Conservation (phyloP, 352 stramenopile genomes). For the Phytophthora macrochlamydospora region DNA sequence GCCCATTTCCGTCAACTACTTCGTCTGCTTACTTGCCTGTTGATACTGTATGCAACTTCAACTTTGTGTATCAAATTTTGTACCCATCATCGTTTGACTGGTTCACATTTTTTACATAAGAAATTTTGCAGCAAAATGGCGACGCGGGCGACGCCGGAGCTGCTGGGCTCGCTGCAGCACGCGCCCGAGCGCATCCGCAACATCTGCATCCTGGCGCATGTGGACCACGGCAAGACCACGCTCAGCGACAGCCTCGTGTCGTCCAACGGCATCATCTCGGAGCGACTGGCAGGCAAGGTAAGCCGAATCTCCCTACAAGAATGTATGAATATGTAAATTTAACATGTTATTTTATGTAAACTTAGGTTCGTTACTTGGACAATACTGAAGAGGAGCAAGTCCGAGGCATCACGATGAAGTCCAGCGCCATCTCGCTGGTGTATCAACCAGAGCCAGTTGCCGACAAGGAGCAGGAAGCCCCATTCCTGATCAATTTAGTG, state of each 20-base stretch:
- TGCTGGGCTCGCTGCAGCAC: constrained; percentile 68
- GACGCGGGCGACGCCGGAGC: constrained; percentile 54
- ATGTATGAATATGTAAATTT: constrained; percentile 9
- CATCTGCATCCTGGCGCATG: constrained; percentile 96
- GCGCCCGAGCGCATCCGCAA: constrained; percentile 89
- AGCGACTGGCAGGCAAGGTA: constrained; percentile 94
- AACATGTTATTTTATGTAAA: constrained; percentile 3
- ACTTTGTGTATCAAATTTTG: too few species aligned
- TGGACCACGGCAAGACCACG: constrained; percentile 94
- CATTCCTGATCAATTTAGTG: constrained; percentile 95
- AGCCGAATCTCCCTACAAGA: neutral
- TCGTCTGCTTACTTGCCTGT: too few species aligned
- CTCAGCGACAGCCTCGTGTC: constrained; percentile 96
- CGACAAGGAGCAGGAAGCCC: constrained; percentile 33
- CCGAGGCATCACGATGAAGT: constrained; percentile 98
- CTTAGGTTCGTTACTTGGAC: constrained; percentile 94
- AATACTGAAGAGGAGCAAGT: constrained; percentile 94
- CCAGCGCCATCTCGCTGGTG: constrained; percentile 94
- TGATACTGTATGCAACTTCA: too few species aligned
- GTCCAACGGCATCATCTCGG: constrained; percentile 97
- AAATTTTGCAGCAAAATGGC: constrained; percentile 8
- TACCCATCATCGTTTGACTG: neutral
- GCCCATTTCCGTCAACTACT: too few species aligned
- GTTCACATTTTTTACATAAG: neutral
- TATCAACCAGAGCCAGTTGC: constrained; percentile 66